Evolutionary conservation across 2,329 filamentous ascomycete genomes (phyloP), one percentile per base, ranked within the genome.

Genomic region (Davidsoniella virescens): DNA sequence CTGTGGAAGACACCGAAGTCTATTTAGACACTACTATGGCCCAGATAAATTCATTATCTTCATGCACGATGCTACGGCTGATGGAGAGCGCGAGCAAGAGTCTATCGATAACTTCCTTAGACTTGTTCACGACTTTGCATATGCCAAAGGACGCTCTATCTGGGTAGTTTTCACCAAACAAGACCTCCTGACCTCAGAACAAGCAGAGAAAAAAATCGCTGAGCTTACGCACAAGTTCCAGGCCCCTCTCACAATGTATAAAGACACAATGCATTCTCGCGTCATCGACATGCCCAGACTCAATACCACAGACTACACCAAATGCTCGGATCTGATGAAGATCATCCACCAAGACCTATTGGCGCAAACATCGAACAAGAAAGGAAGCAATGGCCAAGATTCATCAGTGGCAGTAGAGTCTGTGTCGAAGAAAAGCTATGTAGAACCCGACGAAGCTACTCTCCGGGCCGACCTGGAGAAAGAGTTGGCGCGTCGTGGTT

Each of bases 121-220:
- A 2, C 9, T 49, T 4, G 20, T 44, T 10, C n/a, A 10, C 3
- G 47, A 49, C 40, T 33, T 41, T 40, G n/a, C 42, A 2, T 38
- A 33, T 12, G 29, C 25, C 4, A 40, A 17, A 12, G 25, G 37
- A 14, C 20, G 36, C 23, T 29, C 17, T 18, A 18, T 49, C 8
- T 49, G 39, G 38, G 40, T 49, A 7, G 39, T 43, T 10, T 40
- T 49, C 10, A 49, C 42, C 33, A 49, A 49, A 10, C 47, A 49
- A 25, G 47, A 49, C 33, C 17, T 37, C 5, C 5, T 26, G 3
- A 20, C 33, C 7, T 4, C 25, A n/a, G 43, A 44, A 10, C 20
- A 25, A 9, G n/a, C 12, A 25, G 25, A 44, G 25, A 16, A 16
- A 25, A 29, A n/a, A 4, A 18, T 44, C 2, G 20, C 41, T 12